phyloP scores from a whole-genome alignment of 1,139 yeast genomes.

The Candida gigantensis region DNA sequence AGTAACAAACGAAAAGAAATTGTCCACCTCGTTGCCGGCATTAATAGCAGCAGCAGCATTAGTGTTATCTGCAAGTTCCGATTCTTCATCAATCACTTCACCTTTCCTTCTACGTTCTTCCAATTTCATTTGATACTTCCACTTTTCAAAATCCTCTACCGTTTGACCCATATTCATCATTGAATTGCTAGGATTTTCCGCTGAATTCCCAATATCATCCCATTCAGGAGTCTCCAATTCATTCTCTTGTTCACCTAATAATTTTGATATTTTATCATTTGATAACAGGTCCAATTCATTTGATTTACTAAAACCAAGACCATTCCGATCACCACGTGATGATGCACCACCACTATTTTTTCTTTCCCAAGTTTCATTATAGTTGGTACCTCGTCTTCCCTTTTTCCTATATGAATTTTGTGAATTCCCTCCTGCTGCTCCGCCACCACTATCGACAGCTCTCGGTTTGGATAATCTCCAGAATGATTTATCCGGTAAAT shows the following conservation, averaged over 20 bases:
- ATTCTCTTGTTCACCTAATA: slow-evolving; percentile 37
- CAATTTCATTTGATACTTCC: slow-evolving; percentile 63
- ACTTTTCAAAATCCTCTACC: slow-evolving; percentile 69
- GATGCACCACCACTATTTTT: slow-evolving; percentile 2
- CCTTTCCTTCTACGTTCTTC: slow-evolving; percentile 58
- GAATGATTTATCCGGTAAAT: slow-evolving; percentile 44
- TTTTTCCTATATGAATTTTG: slow-evolving; percentile 3
- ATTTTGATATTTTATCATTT: slow-evolving; percentile 31
- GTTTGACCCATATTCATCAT: slow-evolving; percentile 49
- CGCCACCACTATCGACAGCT: slow-evolving; percentile 7
- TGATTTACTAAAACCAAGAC: slow-evolving; percentile 20
- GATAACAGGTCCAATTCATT: slow-evolving; percentile 32
- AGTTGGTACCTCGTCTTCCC: slow-evolving; percentile 17
- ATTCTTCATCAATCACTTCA: slow-evolving; percentile 33
- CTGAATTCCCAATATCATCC: slow-evolving; percentile 27
- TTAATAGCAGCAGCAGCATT: slow-evolving; percentile 19
- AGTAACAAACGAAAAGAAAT: slow-evolving; percentile 50
- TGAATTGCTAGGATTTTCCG: slow-evolving; percentile 4
- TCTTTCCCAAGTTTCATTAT: slow-evolving; percentile 33
- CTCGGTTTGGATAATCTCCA: slow-evolving; percentile 31
- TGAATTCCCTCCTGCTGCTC: not conserved
- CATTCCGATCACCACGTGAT: slow-evolving; percentile 10
- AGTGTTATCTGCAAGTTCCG: slow-evolving; percentile 15
- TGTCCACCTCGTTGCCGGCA: slow-evolving; percentile 51
- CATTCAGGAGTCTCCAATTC: slow-evolving; percentile 52